Conservation (phyloP, 495 filamentous ascomycete genomes). For the Saxophila tyrrhenica region DNA sequence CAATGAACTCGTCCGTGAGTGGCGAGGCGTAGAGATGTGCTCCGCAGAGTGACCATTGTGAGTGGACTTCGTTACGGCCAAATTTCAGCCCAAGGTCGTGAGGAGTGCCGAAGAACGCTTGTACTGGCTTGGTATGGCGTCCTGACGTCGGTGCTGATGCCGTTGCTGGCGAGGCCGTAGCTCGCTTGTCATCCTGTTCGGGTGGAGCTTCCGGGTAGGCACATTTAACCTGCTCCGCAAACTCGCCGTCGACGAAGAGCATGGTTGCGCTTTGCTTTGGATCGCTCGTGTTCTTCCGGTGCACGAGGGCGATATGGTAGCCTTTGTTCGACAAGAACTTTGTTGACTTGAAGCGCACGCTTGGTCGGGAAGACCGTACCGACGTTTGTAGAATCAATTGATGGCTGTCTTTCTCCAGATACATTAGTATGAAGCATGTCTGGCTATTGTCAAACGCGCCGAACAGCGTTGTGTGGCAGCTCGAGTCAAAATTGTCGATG, state of each 20-base stretch:
- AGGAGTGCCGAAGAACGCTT: conserved; percentile 89
- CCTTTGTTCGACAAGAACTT: conserved; percentile 62
- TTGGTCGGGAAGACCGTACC: conserved; percentile 71
- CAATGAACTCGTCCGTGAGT: conserved; percentile 81
- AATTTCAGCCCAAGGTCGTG: conserved; percentile 75
- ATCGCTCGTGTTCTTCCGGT: conserved; percentile 53
- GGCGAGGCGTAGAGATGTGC: conserved; percentile 81
- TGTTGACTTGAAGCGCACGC: conserved; percentile 81
- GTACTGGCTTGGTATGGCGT: conserved; percentile 42
- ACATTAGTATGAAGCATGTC: conserved; percentile 86
- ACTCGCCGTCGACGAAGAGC: conserved; percentile 85
- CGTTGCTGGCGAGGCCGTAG: conserved; percentile 3
- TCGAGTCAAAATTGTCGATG: conserved; percentile 72
- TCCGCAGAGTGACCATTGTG: conserved; percentile 78
- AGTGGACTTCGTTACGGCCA: conserved; percentile 61
- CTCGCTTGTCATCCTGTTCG: conserved; percentile 34
- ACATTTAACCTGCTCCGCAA: conserved; percentile 81
- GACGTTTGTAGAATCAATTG: conserved; percentile 97
- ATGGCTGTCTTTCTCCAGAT: conserved; percentile 86
- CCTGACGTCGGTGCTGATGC: background rate
- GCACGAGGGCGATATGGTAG: conserved; percentile 87
- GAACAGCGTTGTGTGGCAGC: conserved; percentile 86
- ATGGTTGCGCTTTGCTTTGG: conserved; percentile 70
- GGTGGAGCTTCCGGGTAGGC: conserved; percentile 69
- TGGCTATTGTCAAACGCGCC: conserved; percentile 88